Evolutionary conservation across 495 filamentous ascomycete species (phyloP).

Genomic region (Staphylotrichum longicolle): DNA sequence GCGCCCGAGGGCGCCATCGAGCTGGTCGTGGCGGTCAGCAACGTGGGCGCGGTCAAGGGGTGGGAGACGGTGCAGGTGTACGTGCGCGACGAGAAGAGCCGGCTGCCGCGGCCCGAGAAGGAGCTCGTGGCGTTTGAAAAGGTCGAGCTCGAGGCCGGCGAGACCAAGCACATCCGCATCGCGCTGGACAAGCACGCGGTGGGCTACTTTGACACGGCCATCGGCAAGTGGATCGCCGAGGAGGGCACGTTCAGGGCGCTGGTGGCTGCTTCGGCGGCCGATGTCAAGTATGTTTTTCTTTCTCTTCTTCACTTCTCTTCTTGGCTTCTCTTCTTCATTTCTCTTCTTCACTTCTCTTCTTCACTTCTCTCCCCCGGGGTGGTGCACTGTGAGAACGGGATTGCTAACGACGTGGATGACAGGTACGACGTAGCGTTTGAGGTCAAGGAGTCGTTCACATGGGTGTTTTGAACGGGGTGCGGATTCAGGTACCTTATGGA

Average conservation of each 20-base stretch:
- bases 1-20: slow-evolving; percentile 52
- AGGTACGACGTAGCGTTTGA: slow-evolving; percentile 53
- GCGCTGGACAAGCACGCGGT: slow-evolving; percentile 69
- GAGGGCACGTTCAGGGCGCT: slow-evolving; percentile 68
- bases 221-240: slow-evolving; percentile 72
- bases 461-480: slow-evolving; percentile 43
- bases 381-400: not conserved
- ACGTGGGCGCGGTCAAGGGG: slow-evolving; percentile 62
- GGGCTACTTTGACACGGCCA: slow-evolving; percentile 75
- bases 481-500: not conserved
- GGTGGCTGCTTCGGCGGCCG: slow-evolving; percentile 55
- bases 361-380: not conserved
- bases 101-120: slow-evolving; percentile 66
- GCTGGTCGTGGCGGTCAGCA: slow-evolving; percentile 63
- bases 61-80: slow-evolving; percentile 82
- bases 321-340: not conserved
- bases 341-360: not conserved
- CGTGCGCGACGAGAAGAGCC: slow-evolving; percentile 53
- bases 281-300: slow-evolving; percentile 42
- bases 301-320: not conserved
- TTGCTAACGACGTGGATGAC: slow-evolving; percentile 15
- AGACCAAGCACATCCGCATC: slow-evolving; percentile 66
- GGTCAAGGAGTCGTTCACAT: slow-evolving; percentile 58
- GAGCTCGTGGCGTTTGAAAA: slow-evolving; percentile 81
- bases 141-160: slow-evolving; percentile 64